phyloP scores from a whole-genome alignment of 257 asterid species.

The Solanum arcanum region DNA sequence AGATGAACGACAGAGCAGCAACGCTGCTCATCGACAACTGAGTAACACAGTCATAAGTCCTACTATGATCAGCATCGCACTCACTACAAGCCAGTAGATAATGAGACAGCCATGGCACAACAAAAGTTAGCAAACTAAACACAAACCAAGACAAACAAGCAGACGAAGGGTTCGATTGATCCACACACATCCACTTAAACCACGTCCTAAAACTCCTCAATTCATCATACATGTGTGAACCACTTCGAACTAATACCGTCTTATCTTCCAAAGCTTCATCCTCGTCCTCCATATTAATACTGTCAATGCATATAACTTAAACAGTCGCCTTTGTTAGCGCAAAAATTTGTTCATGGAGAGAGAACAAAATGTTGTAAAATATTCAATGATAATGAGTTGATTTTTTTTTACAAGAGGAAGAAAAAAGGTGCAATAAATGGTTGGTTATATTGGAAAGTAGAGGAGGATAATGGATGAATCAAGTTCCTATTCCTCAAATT shows the following conservation, averaged over 20 bases:
- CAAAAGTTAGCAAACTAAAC: conserved; percentile 34
- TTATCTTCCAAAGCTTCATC: not conserved
- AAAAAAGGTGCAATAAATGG: not conserved
- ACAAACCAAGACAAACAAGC: conserved; percentile 67
- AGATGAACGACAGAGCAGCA: conserved; percentile 62
- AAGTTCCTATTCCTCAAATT: not conserved
- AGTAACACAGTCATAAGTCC: conserved; percentile 70
- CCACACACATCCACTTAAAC: conserved; percentile 87
- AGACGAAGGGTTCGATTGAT: conserved; percentile 54
- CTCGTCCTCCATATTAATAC: conserved; percentile 1
- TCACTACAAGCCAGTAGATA: conserved; percentile 52
- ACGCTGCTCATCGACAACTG: conserved; percentile 76
- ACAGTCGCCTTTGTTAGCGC: not conserved
- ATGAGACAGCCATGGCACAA: conserved; percentile 74
- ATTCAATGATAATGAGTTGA: not conserved
- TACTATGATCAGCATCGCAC: conserved; percentile 56
- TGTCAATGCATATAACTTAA: not conserved
- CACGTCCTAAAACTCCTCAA: conserved; percentile 65
- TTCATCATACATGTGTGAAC: conserved; percentile 67
- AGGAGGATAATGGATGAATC: not conserved
- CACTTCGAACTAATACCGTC: conserved; percentile 11
- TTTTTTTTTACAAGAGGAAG: not conserved
- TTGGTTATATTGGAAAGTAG: not conserved
- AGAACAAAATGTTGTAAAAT: not conserved
- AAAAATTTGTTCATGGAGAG: not conserved